Conservation (phyloP, 1,284 basidiomycete species). For the Puccinia coronata region DNA sequence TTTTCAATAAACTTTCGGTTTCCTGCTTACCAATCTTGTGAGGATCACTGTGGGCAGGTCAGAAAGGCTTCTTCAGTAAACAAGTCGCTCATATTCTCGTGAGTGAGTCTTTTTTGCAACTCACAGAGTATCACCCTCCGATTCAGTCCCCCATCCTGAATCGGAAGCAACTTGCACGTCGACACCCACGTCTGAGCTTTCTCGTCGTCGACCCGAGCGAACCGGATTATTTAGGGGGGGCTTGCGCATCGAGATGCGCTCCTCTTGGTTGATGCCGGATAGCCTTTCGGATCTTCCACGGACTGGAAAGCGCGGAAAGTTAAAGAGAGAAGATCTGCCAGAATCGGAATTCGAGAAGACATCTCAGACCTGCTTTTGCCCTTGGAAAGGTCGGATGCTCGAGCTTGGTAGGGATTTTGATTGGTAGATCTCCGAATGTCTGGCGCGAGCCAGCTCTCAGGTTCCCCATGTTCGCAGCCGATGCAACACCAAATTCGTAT, state of each 20-base stretch:
- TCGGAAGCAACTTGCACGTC: background rate
- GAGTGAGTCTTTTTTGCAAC: background rate
- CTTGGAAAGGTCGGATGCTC: background rate
- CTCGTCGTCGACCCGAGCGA: background rate
- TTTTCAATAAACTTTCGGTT: too few relatives aligned
- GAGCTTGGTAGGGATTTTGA: background rate
- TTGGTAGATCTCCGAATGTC: background rate
- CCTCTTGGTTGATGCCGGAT: background rate
- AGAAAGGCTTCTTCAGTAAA: constrained; percentile 4
- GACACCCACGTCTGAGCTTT: background rate
- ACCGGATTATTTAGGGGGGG: background rate
- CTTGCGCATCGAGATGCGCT: background rate
- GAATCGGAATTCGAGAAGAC: background rate
- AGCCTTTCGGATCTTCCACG: background rate
- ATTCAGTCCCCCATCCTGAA: constrained; percentile 17
- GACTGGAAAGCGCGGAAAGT: background rate
- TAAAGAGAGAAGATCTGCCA: background rate
- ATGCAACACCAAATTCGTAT: background rate
- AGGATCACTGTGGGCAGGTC: background rate
- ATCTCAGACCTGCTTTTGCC: background rate
- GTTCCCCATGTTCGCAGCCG: background rate
- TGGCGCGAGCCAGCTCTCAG: background rate
- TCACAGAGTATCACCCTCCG: constrained; percentile 1
- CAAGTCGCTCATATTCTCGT: background rate
- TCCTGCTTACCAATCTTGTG: too few relatives aligned